Evolutionary conservation across 2,329 filamentous ascomycete species (phyloP).

Genomic region (Lizonia empirigonia): DNA sequence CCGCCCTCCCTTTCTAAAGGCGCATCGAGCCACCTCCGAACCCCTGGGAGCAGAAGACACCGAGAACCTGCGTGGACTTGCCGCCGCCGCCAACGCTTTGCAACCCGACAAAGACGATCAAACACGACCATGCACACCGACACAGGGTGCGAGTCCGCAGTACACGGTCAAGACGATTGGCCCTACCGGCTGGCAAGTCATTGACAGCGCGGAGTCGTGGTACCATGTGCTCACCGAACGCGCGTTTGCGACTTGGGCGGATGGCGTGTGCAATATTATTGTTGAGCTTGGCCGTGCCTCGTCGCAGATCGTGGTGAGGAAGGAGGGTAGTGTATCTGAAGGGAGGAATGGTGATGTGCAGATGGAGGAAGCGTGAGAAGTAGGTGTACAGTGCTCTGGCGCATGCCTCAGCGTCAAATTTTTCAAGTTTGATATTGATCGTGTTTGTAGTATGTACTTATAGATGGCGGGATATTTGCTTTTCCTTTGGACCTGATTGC

Average conservation of each 20-base stretch:
- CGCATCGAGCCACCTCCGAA: not conserved
- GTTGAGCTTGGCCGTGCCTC: constrained; percentile 28
- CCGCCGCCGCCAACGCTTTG: constrained; percentile 40
- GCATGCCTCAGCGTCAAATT: not conserved
- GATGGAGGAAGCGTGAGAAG: not conserved
- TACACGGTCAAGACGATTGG: constrained; percentile 32
- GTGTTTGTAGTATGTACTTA: not conserved
- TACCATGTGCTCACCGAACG: constrained; percentile 33
- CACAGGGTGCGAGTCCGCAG: not conserved
- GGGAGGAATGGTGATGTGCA: not conserved
- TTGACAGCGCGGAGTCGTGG: constrained; percentile 35
- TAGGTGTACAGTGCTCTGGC: not conserved
- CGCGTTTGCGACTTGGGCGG: constrained; percentile 39
- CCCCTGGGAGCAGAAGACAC: not conserved
- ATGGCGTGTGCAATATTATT: constrained; percentile 39
- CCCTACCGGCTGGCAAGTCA: constrained; percentile 27
- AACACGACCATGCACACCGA: not conserved
- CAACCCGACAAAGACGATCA: constrained; percentile 21
- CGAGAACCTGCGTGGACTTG: constrained; percentile 39
- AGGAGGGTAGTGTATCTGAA: not conserved
- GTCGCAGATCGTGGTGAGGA: not conserved
- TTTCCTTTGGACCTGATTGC: too few relatives aligned
- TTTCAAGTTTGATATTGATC: not conserved
- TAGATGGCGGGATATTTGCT: not conserved
- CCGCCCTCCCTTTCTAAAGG: not conserved